These are phyloP conservation scores for Leccinum fibrillosum DNA, from an alignment of 768 basidiomycete genomes.

Conservation along the genomic window DNA sequence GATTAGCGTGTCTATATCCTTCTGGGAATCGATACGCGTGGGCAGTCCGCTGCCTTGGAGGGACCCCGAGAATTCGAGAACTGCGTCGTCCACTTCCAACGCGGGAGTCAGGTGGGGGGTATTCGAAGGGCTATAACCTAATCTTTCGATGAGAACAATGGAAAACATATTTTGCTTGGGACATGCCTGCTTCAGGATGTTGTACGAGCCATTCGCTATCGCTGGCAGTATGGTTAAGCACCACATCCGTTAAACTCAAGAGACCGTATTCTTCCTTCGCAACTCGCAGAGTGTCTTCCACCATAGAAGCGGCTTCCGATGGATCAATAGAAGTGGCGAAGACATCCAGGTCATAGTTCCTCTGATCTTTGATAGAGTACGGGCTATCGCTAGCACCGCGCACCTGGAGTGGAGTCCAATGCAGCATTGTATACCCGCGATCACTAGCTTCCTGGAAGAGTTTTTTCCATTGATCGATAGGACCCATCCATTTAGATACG, in stretches of 20 bases:
- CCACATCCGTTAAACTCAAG: slow-evolving; percentile 89
- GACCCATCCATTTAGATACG: slow-evolving; percentile 98
- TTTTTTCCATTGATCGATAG: slow-evolving; percentile 68
- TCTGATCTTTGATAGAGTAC: slow-evolving; percentile 90
- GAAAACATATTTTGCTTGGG: neutral
- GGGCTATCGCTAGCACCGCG: slow-evolving; percentile 88
- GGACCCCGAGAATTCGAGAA: slow-evolving; percentile 73
- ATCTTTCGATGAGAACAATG: slow-evolving; percentile 2
- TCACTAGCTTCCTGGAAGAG: slow-evolving; percentile 82
- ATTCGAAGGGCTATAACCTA: slow-evolving; percentile 88
- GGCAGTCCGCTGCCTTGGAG: slow-evolving; percentile 71
- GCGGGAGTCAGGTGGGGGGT: slow-evolving; percentile 92
- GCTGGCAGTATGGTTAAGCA: slow-evolving; percentile 95
- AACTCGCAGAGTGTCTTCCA: slow-evolving; percentile 62
- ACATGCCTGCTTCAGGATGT: slow-evolving; percentile 91
- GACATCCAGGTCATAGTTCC: slow-evolving; percentile 74
- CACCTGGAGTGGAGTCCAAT: slow-evolving; percentile 94
- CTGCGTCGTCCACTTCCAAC: slow-evolving; percentile 83
- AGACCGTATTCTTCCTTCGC: slow-evolving; percentile 87
- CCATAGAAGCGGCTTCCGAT: slow-evolving; percentile 51
- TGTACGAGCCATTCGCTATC: slow-evolving; percentile 89
- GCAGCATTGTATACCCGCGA: slow-evolving; percentile 97
- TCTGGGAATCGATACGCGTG: slow-evolving; percentile 54
- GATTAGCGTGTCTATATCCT: slow-evolving; percentile 69
- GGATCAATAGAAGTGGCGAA: slow-evolving; percentile 45